Conservation (phyloP, 2,329 filamentous ascomycete genomes). For the Sarocladium strictum region DNA sequence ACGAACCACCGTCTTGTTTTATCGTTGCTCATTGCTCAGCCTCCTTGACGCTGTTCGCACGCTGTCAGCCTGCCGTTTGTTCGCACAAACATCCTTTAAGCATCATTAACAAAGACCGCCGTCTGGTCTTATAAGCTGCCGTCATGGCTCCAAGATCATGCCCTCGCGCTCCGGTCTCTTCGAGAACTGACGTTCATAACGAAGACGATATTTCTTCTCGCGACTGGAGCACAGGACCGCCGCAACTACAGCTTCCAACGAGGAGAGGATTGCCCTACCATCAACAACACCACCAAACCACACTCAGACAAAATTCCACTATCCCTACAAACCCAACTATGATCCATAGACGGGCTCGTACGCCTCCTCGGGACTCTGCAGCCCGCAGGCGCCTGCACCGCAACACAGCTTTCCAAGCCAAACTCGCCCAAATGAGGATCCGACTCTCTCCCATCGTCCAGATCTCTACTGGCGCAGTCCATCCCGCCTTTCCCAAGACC, state of each 20-base stretch:
- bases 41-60: not conserved
- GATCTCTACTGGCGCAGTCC: constrained; percentile 53
- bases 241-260: not conserved
- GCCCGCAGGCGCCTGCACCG: constrained; percentile 20
- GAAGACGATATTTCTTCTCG: constrained; percentile 1
- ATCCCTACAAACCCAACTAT: constrained; percentile 17
- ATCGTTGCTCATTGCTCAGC: not conserved
- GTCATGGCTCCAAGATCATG: not conserved
- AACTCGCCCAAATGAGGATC: constrained; percentile 61
- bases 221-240: not conserved
- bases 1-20: not conserved
- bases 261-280: not conserved
- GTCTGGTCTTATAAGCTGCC: not conserved
- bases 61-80: not conserved
- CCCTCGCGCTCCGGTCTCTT: constrained; percentile 4
- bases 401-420: constrained; percentile 50
- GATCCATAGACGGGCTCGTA: constrained; percentile 18
- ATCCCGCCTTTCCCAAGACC: constrained; percentile 59
- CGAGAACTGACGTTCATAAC: not conserved
- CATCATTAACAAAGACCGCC: no score
- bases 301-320: not conserved
- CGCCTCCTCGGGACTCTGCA: constrained; percentile 11
- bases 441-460: constrained; percentile 62
- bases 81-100: not conserved
- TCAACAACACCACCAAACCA: not conserved